Conservation (phyloP, 495 filamentous ascomycete genomes). For the Aspergillus incahuasiensis region DNA sequence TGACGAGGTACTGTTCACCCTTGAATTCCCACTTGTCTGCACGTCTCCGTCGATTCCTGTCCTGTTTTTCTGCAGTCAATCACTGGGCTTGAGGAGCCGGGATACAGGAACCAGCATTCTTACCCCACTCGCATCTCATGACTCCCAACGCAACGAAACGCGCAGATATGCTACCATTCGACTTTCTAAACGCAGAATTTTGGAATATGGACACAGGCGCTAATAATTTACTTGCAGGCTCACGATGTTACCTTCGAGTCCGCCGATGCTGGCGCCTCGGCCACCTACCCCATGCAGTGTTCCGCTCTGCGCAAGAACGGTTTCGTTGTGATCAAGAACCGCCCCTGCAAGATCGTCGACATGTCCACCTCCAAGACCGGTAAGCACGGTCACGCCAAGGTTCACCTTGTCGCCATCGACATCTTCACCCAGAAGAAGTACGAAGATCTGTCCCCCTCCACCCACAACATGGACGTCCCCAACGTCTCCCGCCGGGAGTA, state of each 20-base stretch:
- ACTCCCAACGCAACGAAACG: conserved; percentile 4
- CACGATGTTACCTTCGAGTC: conserved; percentile 89
- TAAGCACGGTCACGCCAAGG: conserved; percentile 99
- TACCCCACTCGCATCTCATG: conserved; percentile 21
- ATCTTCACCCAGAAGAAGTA: conserved; percentile 99
- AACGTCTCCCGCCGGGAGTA: conserved; percentile 85
- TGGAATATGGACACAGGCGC: conserved; percentile 16
- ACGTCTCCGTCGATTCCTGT: neutral
- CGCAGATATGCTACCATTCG: conserved; percentile 2
- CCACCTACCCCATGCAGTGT: conserved; percentile 96
- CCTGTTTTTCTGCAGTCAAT: conserved; percentile 6
- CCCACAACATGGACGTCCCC: conserved; percentile 99
- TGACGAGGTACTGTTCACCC: conserved; percentile 34
- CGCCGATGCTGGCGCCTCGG: conserved; percentile 89
- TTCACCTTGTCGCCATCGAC: conserved; percentile 93
- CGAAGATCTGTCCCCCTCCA: conserved; percentile 98
- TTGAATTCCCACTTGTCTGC: neutral
- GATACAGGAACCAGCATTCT: conserved; percentile 28
- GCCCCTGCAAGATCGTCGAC: conserved; percentile 99
- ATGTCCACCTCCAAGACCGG: conserved; percentile 99
- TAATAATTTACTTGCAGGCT: conserved; percentile 35
- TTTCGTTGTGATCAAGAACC: conserved; percentile 93
- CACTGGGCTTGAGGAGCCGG: conserved; percentile 22
- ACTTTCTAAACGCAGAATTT: neutral
- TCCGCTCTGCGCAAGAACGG: conserved; percentile 99